Conservation (phyloP, 2,329 filamentous ascomycete genomes). For the Zelopaecilomyces penicillatus region DNA sequence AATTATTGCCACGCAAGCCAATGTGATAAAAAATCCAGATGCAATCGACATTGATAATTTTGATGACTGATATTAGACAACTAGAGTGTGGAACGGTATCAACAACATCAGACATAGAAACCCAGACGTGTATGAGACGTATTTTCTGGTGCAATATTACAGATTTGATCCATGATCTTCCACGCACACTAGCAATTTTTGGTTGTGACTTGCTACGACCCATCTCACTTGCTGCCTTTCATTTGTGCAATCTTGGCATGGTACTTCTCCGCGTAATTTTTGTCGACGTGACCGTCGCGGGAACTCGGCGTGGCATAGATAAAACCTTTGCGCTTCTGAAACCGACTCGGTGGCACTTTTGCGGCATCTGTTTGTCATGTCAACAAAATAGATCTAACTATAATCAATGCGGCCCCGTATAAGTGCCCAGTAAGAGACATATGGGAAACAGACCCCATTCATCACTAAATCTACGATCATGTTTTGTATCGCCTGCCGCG, state of each 20-base stretch:
- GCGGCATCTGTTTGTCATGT: conserved; percentile 45
- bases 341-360: conserved; percentile 58
- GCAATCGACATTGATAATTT: conserved; percentile 73
- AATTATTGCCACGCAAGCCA: conserved; percentile 27
- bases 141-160: too few relatives aligned
- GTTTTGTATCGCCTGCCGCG: conserved; percentile 16
- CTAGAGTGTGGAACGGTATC: too few relatives aligned
- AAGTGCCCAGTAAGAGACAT: too few relatives aligned
- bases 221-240: conserved; percentile 29
- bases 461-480: conserved; percentile 31
- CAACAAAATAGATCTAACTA: conserved; percentile 2
- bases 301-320: conserved; percentile 59
- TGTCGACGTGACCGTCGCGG: conserved; percentile 55
- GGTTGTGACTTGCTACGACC: too few relatives aligned
- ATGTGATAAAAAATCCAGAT: conserved; percentile 64
- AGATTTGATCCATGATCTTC: too few relatives aligned
- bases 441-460: conserved; percentile 39
- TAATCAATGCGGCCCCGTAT: too few relatives aligned
- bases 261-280: conserved; percentile 51
- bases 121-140: too few relatives aligned
- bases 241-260: conserved; percentile 51
- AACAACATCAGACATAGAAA: too few relatives aligned
- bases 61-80: conserved; percentile 46
- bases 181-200: too few relatives aligned
- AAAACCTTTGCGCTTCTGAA: conserved; percentile 62